Evolutionary conservation across 768 basidiomycete species (phyloP).

Genomic region (Xerocomellus intermedius): DNA sequence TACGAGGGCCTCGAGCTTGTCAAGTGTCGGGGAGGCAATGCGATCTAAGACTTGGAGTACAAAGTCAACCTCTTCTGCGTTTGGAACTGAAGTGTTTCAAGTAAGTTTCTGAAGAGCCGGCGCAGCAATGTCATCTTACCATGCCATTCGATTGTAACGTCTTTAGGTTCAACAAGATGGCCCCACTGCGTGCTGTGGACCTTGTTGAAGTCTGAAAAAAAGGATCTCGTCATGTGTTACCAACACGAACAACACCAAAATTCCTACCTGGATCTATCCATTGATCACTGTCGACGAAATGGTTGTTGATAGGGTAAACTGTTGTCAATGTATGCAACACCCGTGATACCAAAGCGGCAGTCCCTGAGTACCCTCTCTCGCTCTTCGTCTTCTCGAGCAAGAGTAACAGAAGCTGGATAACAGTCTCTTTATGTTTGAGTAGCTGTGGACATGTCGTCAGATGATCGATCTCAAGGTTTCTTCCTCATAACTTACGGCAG

Average conservation of each 20-base stretch:
- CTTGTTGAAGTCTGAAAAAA: conserved; percentile 53
- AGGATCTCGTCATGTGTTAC: neutral
- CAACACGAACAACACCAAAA: neutral
- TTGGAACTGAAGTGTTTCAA: conserved; percentile 38
- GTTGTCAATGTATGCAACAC: conserved; percentile 72
- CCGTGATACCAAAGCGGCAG: conserved; percentile 74
- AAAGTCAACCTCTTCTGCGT: conserved; percentile 67
- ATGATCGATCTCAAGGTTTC: neutral
- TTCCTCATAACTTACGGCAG: conserved; percentile 43
- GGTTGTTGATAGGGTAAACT: conserved; percentile 73
- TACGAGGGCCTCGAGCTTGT: conserved; percentile 64
- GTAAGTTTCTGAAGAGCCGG: conserved; percentile 10
- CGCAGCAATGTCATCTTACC: conserved; percentile 37
- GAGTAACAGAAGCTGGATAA: conserved; percentile 60
- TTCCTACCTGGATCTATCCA: conserved; percentile 73
- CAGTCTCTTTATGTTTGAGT: conserved; percentile 62
- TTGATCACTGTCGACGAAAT: conserved; percentile 79
- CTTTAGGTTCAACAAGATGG: conserved; percentile 67
- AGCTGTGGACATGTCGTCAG: conserved; percentile 43
- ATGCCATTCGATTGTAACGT: conserved; percentile 89
- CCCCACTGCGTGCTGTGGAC: conserved; percentile 78
- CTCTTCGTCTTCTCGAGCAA: conserved; percentile 80
- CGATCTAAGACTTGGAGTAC: conserved; percentile 73
- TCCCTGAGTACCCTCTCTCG: conserved; percentile 84
- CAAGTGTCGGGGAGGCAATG: conserved; percentile 64